Evolutionary conservation across 345 rosid species (phyloP).

Genomic region (Eucalyptus cladocalyx): DNA sequence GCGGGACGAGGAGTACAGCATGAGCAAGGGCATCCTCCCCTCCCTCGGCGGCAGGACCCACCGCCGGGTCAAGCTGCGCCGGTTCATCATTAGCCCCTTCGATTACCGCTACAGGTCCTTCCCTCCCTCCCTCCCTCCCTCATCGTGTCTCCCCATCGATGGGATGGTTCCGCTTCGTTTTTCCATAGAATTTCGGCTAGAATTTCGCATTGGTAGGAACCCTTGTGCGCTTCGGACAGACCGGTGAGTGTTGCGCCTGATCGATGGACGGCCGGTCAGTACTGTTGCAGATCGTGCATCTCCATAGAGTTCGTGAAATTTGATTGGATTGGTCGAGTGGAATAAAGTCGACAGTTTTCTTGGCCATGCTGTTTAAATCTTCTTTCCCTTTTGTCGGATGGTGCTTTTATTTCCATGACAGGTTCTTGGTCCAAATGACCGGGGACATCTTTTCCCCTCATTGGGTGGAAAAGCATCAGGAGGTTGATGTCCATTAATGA

Average conservation of each 20-base stretch:
- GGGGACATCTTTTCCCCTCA: neutral
- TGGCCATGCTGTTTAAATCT: neutral
- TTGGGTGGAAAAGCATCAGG: neutral
- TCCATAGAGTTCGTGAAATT: neutral
- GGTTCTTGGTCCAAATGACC: neutral
- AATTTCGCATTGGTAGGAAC: neutral
- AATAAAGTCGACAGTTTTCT: neutral
- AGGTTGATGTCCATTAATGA: neutral
- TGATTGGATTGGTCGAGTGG: neutral
- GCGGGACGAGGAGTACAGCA: constrained; percentile 37
- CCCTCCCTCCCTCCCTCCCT: neutral
- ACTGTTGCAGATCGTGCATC: neutral
- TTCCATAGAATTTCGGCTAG: neutral
- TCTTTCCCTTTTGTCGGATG: neutral
- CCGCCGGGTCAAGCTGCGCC: constrained; percentile 31
- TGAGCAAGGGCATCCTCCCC: constrained; percentile 54
- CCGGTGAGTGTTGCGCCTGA: neutral
- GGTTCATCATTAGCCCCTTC: constrained; percentile 53
- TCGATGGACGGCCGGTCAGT: neutral
- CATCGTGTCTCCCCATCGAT: neutral
- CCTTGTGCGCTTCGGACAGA: neutral
- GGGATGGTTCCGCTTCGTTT: neutral
- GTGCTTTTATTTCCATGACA: neutral
- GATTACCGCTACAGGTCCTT: constrained; percentile 55
- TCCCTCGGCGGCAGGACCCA: constrained; percentile 50